These are phyloP conservation scores for Tetrahymena malaccensis DNA, from an alignment of 73 alveolate species.

Conservation along the genomic window DNA sequence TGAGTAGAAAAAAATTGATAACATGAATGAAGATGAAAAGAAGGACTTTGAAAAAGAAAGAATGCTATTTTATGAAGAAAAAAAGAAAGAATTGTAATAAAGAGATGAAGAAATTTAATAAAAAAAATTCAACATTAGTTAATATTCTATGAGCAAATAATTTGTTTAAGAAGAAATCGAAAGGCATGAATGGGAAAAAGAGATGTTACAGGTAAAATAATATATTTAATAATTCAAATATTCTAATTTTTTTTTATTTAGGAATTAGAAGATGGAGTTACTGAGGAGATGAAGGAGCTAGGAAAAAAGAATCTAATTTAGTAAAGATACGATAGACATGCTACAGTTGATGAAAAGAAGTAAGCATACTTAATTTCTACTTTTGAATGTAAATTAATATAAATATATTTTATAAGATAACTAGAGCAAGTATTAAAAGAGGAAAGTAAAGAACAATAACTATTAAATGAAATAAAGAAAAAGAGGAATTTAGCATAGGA, in stretches of 20 bases:
- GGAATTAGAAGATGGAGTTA: not conserved
- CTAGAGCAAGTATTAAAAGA: not conserved
- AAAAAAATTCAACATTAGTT: not conserved
- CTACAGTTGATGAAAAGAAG: not conserved
- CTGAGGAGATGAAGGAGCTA: not conserved
- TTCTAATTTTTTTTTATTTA: not conserved
- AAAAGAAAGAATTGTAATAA: not conserved
- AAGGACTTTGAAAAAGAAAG: not conserved
- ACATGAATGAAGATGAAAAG: not conserved
- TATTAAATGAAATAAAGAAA: not conserved
- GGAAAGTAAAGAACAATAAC: not conserved
- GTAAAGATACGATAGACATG: not conserved
- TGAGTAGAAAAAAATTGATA: not conserved
- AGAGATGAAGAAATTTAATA: not conserved
- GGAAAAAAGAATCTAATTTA: not conserved
- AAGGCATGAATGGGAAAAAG: not conserved
- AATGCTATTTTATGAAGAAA: not conserved
- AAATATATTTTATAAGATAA: not conserved
- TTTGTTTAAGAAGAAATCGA: not conserved
- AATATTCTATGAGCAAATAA: not conserved
- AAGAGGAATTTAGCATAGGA: not conserved
- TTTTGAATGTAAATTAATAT: not conserved
- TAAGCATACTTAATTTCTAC: not conserved
- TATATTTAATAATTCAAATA: not conserved
- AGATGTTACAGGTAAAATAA: not conserved